phyloP scores from a whole-genome alignment of 2,329 filamentous ascomycete species.

The Lasiodiplodia hormozganensis region DNA sequence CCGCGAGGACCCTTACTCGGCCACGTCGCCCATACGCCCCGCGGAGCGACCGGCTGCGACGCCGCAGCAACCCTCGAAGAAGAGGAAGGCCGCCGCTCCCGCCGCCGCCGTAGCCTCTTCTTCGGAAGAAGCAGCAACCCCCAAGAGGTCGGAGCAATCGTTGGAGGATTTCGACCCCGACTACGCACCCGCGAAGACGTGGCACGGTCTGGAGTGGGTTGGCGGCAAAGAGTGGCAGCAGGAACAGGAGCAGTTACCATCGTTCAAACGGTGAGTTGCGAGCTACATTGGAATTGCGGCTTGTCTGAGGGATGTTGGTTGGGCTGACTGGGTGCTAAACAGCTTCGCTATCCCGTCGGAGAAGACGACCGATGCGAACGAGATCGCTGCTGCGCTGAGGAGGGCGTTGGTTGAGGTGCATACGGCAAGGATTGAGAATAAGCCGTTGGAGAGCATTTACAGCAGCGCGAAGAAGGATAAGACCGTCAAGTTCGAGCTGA shows the following conservation, averaged over 20 bases:
- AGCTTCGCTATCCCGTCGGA: slow-evolving; percentile 1
- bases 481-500: not conserved
- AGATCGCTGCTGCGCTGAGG: slow-evolving; percentile 7
- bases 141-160: not conserved
- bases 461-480: not conserved
- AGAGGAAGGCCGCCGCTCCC: not conserved
- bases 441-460: slow-evolving; percentile 1
- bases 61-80: not conserved
- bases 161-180: not conserved
- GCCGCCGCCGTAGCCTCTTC: not conserved
- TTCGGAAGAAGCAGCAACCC: not conserved
- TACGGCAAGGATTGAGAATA: not conserved
- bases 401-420: slow-evolving; percentile 18
- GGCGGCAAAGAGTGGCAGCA: slow-evolving; percentile 53
- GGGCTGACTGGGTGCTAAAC: not conserved
- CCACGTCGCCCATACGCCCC: slow-evolving; percentile 19
- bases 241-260: slow-evolving; percentile 32
- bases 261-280: not conserved
- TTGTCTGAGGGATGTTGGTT: not conserved
- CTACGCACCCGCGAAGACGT: slow-evolving; percentile 58
- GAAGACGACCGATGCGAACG: not conserved
- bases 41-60: not conserved
- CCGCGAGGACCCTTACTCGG: slow-evolving; percentile 27
- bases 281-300: not conserved
- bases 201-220: slow-evolving; percentile 60